Evolutionary conservation across 306 rosid genomes (phyloP).

Genomic region (Vachellia pachyceras): DNA sequence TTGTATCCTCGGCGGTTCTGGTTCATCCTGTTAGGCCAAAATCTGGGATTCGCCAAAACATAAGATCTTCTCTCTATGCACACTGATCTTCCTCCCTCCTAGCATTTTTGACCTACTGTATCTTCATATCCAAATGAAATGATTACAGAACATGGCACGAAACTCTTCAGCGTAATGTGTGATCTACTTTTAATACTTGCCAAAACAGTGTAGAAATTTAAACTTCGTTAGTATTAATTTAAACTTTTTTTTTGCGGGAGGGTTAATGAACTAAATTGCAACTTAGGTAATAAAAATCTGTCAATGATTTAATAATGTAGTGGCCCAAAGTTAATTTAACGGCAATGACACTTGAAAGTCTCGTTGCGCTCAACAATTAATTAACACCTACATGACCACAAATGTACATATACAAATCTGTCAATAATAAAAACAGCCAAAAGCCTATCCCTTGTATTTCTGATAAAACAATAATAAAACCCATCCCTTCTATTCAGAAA

Average conservation of each 20-base stretch:
- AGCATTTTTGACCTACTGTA: conserved; percentile 40
- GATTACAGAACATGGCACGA: conserved; percentile 45
- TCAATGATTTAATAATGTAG: conserved; percentile 4
- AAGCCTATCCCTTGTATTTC: not conserved
- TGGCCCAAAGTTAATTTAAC: not conserved
- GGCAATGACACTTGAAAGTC: conserved; percentile 43
- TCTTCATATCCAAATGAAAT: conserved; percentile 50
- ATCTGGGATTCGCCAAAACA: conserved; percentile 33
- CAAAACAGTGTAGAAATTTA: not conserved
- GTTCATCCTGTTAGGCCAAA: conserved; percentile 43
- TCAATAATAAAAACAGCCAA: not conserved
- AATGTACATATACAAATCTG: not conserved
- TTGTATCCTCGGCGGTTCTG: conserved; percentile 50
- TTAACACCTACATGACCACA: not conserved
- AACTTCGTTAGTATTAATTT: not conserved
- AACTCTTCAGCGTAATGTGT: conserved; percentile 47
- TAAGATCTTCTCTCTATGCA: conserved; percentile 30
- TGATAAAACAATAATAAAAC: not conserved
- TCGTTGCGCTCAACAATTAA: conserved; percentile 33
- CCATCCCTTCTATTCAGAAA: too few species aligned
- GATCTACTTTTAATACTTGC: not conserved
- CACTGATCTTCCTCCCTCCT: conserved; percentile 26
- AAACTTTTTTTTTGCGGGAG: too few species aligned
- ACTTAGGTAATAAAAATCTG: not conserved
- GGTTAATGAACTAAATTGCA: not conserved